Evolutionary conservation across 2,329 filamentous ascomycete species (phyloP).

Genomic region (Neurospora crassa): DNA sequence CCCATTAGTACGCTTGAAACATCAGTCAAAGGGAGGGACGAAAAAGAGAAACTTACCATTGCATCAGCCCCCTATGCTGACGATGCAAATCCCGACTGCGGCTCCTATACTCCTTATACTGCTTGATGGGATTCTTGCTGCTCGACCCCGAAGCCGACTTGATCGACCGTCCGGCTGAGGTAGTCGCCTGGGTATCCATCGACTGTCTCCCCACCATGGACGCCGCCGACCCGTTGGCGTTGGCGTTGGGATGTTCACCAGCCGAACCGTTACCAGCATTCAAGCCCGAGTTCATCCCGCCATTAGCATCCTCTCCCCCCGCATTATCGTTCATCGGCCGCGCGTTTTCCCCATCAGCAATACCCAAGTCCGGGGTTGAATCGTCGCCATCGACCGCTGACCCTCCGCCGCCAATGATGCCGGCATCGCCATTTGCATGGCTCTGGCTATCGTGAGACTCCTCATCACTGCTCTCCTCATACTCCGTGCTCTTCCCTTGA

Average conservation of each 20-base stretch:
- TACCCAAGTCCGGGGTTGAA: constrained; percentile 13
- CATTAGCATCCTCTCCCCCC: constrained; percentile 1
- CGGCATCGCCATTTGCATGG: background rate
- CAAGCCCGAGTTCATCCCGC: constrained; percentile 4
- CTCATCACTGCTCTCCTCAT: constrained; percentile 31
- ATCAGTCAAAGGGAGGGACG: background rate
- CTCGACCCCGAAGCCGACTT: constrained; percentile 23
- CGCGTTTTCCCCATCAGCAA: constrained; percentile 11
- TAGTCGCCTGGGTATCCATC: constrained; percentile 28
- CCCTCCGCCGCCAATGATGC: background rate
- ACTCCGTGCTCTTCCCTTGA: constrained; percentile 27
- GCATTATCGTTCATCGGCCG: background rate
- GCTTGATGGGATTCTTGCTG: constrained; percentile 43
- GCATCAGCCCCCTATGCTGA: constrained; percentile 85
- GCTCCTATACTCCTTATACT: constrained; percentile 54
- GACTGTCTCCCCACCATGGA: constrained; percentile 22
- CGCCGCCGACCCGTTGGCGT: constrained; percentile 17
- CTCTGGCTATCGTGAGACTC: constrained; percentile 10
- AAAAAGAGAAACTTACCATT: constrained; percentile 51
- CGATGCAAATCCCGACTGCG: constrained; percentile 69
- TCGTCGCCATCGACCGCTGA: background rate
- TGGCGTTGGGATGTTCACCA: constrained; percentile 10
- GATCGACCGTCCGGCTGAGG: background rate
- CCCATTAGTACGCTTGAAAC: no score
- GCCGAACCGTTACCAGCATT: background rate